Evolutionary conservation across 345 rosid genomes (phyloP).

Genomic region (Syzygium jambos): DNA sequence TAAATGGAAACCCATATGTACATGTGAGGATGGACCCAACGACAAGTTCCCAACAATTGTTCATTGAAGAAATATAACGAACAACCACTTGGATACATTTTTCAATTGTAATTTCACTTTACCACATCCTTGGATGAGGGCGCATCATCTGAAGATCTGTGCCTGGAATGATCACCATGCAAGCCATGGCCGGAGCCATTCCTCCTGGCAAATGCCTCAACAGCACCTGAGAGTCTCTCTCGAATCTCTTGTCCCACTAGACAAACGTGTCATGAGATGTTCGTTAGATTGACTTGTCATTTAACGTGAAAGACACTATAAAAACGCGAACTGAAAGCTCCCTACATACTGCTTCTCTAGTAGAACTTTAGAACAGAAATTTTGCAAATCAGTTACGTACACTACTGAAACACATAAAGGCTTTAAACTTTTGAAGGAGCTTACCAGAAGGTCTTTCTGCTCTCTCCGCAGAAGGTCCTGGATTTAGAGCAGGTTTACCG

Average conservation of each 20-base stretch:
- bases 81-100: neutral
- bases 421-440: neutral
- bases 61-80: neutral
- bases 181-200: conserved; percentile 45
- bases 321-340: neutral
- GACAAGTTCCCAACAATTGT: neutral
- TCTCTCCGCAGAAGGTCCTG: conserved; percentile 67
- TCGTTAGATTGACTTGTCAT: neutral
- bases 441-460: conserved; percentile 68
- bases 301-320: neutral
- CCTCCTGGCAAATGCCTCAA: conserved; percentile 70
- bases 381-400: neutral
- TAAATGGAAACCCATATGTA: neutral
- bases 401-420: neutral
- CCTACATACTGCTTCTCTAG: neutral
- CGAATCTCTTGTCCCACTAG: conserved; percentile 77
- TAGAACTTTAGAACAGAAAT: neutral
- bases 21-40: neutral
- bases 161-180: conserved; percentile 45
- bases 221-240: conserved; percentile 73
- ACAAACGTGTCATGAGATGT: neutral
- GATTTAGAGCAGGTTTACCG: conserved; percentile 47
- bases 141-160: conserved; percentile 36
- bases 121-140: conserved; percentile 52
- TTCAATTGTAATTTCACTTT: conserved; percentile 1